Base-by-base conservation (phyloP, 768 basidiomycete genomes). In the Imleria badia region DNA sequence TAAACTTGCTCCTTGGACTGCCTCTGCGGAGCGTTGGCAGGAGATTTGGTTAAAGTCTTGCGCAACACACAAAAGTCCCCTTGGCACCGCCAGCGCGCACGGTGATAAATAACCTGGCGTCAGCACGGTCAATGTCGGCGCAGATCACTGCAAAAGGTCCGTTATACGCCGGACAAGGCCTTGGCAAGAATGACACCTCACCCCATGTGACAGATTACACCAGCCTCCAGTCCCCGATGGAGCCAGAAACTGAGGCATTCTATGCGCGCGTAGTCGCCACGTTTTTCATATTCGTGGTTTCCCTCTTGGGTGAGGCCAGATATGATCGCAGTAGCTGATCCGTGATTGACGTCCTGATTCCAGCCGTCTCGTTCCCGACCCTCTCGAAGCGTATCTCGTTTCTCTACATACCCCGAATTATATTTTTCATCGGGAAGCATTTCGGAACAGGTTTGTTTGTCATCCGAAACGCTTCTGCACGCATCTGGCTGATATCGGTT, bases 381-480 rank as follows among this genome's bases (percentile, higher is more conserved):
- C 52, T 89, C 23, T 87, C 89, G 0, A 81, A 79, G 53, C 76
- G 76, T 2, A 63, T 78, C 14, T 74, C 76, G 7, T 76, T 75
- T 52, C 61, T 91, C 20, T 78, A 78, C 48, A 84, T 90, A 60
- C 89, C 88, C 2, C 78, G 78, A 22, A 73, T 88, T 15, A 62
- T 86, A 17, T 92, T 93, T 66, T 92, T 93, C 69, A 75, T 90
- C n/a, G 89, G 87, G 36, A 93, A 91, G 63, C 91, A 93, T 66
- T 91, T 92, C 61, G 91, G 91, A 34, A 92, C 91, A 14, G 83
- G 85, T 82, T 13, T 2, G 60, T 51, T 48, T 36, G 4, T n/a
- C 7, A 29, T 48, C 38, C 22, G 33, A 2, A n/a, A 14, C 35
- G 3, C 30, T 15, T 6, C 10, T 31, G 5, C 10, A 29, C n/a